Evolutionary conservation across 2,329 filamentous ascomycete genomes (phyloP).

Genomic region (Fusarium buxicola): DNA sequence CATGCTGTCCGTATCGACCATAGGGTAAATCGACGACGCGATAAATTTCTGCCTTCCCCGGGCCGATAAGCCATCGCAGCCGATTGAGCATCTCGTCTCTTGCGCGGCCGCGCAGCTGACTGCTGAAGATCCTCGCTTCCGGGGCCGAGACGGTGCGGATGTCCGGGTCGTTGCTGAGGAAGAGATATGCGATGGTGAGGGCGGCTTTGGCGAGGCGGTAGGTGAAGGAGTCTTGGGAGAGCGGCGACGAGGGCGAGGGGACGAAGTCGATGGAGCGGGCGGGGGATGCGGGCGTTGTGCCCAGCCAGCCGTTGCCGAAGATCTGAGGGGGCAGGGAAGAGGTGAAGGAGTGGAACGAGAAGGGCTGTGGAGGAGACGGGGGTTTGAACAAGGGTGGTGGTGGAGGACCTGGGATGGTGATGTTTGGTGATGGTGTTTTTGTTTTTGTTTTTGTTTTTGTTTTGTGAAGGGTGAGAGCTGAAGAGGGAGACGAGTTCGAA

Average conservation of each 20-base stretch:
- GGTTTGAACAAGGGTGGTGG: slow-evolving; percentile 15
- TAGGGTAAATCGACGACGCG: slow-evolving; percentile 44
- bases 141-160: slow-evolving; percentile 7
- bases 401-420: slow-evolving; percentile 13
- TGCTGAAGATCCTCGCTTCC: slow-evolving; percentile 37
- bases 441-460: background rate
- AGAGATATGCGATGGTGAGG: slow-evolving; percentile 36
- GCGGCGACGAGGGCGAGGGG: slow-evolving; percentile 4
- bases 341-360: slow-evolving; percentile 12
- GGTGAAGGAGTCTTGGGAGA: slow-evolving; percentile 37
- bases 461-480: slow-evolving; percentile 3
- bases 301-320: slow-evolving; percentile 43
- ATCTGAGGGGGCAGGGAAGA: slow-evolving; percentile 34
- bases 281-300: slow-evolving; percentile 26
- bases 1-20: slow-evolving; percentile 40
- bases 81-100: slow-evolving; percentile 42
- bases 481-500: slow-evolving; percentile 4
- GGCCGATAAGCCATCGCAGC: slow-evolving; percentile 41
- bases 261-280: slow-evolving; percentile 7
- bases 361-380: background rate
- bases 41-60: slow-evolving; percentile 39
- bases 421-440: slow-evolving; percentile 10
- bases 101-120: slow-evolving; percentile 24
- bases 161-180: slow-evolving; percentile 31
- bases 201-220: slow-evolving; percentile 36